Evolutionary conservation across 2,329 filamentous ascomycete species (phyloP), one percentile per base, ranked within the genome.

Genomic region (Purpureocillium lavendulum): DNA sequence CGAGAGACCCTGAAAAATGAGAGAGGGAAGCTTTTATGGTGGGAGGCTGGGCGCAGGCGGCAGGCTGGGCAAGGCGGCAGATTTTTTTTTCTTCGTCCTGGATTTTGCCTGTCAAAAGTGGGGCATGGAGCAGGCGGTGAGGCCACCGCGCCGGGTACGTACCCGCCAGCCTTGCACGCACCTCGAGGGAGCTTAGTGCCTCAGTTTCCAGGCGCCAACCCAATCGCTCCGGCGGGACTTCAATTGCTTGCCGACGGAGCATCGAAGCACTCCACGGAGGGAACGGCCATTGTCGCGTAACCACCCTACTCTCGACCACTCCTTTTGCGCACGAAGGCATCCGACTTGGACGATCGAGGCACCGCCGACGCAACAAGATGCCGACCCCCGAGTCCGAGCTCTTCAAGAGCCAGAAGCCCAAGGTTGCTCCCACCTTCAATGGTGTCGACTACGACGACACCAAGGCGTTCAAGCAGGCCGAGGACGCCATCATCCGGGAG

Each of bases 371-470:
- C 39, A 30, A 26, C 52, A 65, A 56, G 50, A 90, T 90, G 82
- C 86, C 86, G 53, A 90, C 84, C 17, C 84, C 86, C 62, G 85
- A 92, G 64, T 90, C 86, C 57, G 80, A 74, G 54, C 73, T 77
- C 58, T 92, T 90, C 71, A 77, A 87, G 65, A 83, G 82, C 51
- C 83, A 84, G 67, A 92, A 92, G 73, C 86, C 87, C 45, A 80
- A 74, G 47, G 87, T 92, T 41, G 73, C 84, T 46, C 82, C 86
- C 29, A 88, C 83, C 43, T 92, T 92, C 62, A 85, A 88, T 55
- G 86, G 86, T 50, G 86, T 92, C 58, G 82, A 90, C 69, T 92
- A 83, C 69, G 82, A 89, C 50, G 84, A 92, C 68, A 87, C 81
- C 60, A 78, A 77, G 59, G 77, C 79, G 51, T 71, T 92, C 59